phyloP scores from a whole-genome alignment of 2,329 filamentous ascomycete species.

The Cercospora zeae-maydis region DNA sequence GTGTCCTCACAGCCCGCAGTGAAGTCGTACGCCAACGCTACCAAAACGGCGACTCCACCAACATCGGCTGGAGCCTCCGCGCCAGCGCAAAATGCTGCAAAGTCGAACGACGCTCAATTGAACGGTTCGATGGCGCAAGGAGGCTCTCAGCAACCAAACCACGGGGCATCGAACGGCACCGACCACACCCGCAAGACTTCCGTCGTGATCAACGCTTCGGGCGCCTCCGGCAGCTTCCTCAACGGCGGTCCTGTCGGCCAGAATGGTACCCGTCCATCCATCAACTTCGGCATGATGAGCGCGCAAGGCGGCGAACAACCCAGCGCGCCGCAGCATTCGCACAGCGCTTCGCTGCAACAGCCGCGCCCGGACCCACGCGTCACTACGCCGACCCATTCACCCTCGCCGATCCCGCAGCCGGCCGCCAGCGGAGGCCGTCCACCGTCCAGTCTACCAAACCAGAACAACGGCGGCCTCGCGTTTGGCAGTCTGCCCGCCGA shows the following conservation, averaged over 20 bases:
- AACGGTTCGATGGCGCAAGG: conserved; percentile 62
- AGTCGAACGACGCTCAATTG: conserved; percentile 67
- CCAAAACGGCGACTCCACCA: conserved; percentile 52
- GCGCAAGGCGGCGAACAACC: conserved; percentile 62
- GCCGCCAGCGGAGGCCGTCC: conserved; percentile 74
- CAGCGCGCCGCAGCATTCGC: conserved; percentile 64
- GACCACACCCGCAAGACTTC: conserved; percentile 84
- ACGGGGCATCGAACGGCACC: conserved; percentile 65
- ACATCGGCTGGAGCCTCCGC: conserved; percentile 53
- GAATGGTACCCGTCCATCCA: conserved; percentile 51
- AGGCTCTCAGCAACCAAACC: conserved; percentile 48
- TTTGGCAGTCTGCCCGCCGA: conserved; percentile 83
- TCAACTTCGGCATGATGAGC: conserved; percentile 77
- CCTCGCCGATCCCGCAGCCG: conserved; percentile 88
- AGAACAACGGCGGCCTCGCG: conserved; percentile 66
- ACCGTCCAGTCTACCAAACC: conserved; percentile 68
- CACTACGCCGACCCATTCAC: conserved; percentile 80
- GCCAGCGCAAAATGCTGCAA: conserved; percentile 48
- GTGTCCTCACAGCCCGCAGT: conserved; percentile 53
- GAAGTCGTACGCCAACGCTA: conserved; percentile 61
- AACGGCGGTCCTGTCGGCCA: conserved; percentile 68
- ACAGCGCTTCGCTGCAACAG: conserved; percentile 56
- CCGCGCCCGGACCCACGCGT: conserved; percentile 63
- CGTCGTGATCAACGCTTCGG: conserved; percentile 84
- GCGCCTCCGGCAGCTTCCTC: conserved; percentile 67